Conservation (phyloP, 805 yeast species). For the Suhomyces sp. region DNA sequence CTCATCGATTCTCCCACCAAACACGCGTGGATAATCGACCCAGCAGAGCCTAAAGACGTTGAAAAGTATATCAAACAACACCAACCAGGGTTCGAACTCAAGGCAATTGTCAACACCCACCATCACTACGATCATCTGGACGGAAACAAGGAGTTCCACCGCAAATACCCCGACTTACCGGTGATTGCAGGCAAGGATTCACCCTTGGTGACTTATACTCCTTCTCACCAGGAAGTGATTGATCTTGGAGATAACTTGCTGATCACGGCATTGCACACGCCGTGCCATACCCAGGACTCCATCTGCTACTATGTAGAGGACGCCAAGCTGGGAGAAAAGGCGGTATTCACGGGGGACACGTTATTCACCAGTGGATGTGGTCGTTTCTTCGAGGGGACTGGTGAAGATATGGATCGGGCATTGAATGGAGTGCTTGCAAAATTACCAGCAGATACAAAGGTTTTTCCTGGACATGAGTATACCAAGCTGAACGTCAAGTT, state of each 20-base stretch:
- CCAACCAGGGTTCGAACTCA: constrained; percentile 48
- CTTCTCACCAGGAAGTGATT: constrained; percentile 60
- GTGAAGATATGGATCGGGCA: constrained; percentile 73
- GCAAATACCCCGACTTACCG: constrained; percentile 48
- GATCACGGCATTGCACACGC: constrained; percentile 86
- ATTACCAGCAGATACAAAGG: constrained; percentile 68
- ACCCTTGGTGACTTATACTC: constrained; percentile 69
- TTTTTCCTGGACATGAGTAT: constrained; percentile 96
- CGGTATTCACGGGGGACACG: constrained; percentile 95
- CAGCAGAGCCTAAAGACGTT: constrained; percentile 79
- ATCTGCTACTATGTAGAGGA: constrained; percentile 83
- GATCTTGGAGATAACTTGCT: constrained; percentile 63
- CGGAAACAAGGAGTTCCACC: constrained; percentile 60
- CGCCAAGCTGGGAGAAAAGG: constrained; percentile 56
- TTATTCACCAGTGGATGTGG: constrained; percentile 95
- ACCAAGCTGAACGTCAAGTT: constrained; percentile 80
- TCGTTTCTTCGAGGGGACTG: constrained; percentile 90
- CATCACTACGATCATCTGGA: constrained; percentile 96
- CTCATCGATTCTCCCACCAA: constrained; percentile 64
- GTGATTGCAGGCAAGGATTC: constrained; percentile 84
- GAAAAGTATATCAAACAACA: constrained; percentile 43
- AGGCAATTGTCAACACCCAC: constrained; percentile 89
- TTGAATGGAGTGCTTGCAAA: constrained; percentile 57
- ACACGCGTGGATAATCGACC: constrained; percentile 84
- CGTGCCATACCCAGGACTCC: constrained; percentile 97